Evolutionary conservation across 106 monocot species (phyloP).

Genomic region (Dactylorhiza incarnata): DNA sequence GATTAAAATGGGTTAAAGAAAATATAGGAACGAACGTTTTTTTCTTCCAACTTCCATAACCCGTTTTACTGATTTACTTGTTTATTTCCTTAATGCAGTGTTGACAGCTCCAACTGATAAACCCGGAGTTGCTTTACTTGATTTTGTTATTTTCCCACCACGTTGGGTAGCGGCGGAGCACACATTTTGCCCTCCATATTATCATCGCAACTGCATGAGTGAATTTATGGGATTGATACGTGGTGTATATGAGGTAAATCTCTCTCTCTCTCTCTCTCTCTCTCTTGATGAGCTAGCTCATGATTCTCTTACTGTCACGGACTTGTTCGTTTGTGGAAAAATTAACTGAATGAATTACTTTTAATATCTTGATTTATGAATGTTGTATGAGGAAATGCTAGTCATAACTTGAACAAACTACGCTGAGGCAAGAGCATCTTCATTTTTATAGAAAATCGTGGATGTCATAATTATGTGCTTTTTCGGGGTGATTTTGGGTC

Average conservation of each 20-base stretch:
- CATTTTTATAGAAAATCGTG: too few species aligned
- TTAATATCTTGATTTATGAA: too few species aligned
- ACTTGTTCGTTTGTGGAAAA: too few species aligned
- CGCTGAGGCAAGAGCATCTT: too few species aligned
- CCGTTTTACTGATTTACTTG: background rate
- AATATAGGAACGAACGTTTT: too few species aligned
- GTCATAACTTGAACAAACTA: too few species aligned
- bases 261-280: background rate
- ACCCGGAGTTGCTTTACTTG: constrained; percentile 87
- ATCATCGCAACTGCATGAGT: constrained; percentile 98
- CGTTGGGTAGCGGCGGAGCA: constrained; percentile 95
- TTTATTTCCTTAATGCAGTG: constrained; percentile 32
- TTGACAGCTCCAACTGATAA: constrained; percentile 87
- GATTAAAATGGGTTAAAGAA: background rate
- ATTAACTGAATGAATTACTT: too few species aligned
- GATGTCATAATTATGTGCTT: too few species aligned
- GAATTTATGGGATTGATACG: constrained; percentile 97
- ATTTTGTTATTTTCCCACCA: constrained; percentile 92
- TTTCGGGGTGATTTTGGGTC: too few species aligned
- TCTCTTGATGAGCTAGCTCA: too few species aligned
- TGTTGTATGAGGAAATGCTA: too few species aligned
- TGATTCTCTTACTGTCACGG: too few species aligned
- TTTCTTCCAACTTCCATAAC: background rate
- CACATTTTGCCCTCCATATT: constrained; percentile 96
- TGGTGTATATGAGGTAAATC: constrained; percentile 79